A percentile compares a stretch with the other conserved stretches of the same genome.
phyloP scores from a whole-genome alignment of 75 land plant species.

The Selaginella tamariscina region DNA sequence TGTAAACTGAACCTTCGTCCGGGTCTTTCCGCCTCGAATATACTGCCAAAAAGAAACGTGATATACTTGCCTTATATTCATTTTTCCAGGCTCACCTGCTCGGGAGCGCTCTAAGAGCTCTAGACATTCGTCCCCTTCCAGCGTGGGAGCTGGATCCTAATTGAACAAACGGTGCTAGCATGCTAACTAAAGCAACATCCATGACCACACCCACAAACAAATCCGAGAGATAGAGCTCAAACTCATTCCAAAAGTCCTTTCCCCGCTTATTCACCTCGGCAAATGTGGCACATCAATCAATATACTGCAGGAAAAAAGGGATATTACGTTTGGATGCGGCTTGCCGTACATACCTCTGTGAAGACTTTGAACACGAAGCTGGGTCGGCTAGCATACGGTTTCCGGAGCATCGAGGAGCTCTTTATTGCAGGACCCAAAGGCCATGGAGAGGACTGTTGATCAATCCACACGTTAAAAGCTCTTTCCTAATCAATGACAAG shows the following conservation, averaged over 20 bases:
- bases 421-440: constrained; percentile 48
- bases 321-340: no score
- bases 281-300: constrained; percentile 96
- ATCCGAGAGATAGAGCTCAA: constrained; percentile 88
- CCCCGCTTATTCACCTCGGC: constrained; percentile 96
- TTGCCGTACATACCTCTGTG: constrained; percentile 44
- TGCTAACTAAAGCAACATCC: constrained; percentile 66
- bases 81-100: no score
- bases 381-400: constrained; percentile 93
- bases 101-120: constrained; percentile 49
- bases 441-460: constrained; percentile 39
- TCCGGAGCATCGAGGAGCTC: constrained; percentile 44
- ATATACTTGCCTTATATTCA: no score
- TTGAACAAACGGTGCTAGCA: constrained; percentile 83
- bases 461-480: no score
- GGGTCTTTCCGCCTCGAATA: constrained; percentile 88
- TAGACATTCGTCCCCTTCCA: constrained; percentile 40
- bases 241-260: constrained; percentile 93
- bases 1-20: constrained; percentile 58
- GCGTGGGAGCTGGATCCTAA: constrained; percentile 38
- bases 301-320: no score
- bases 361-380: constrained; percentile 80
- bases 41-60: constrained; percentile 34
- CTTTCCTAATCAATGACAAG: no score
- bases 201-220: constrained; percentile 82